Conservation (phyloP, 208 protist genomes). For the Vickermania ingenoplastis region DNA sequence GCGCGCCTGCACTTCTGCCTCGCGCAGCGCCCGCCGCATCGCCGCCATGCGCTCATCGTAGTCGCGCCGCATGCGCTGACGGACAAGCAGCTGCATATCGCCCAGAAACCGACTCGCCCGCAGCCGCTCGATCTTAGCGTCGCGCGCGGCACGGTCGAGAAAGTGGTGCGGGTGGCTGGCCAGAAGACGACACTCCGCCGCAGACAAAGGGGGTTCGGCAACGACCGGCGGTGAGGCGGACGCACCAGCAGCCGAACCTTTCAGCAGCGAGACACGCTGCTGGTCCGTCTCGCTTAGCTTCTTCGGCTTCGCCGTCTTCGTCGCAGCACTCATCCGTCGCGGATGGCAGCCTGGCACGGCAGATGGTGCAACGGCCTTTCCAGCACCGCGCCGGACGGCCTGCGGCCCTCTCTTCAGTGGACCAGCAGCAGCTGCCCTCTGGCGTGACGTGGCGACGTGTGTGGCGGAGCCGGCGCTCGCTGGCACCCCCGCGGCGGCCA, state of each 20-base stretch:
- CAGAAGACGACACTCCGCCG: slow-evolving; percentile 33
- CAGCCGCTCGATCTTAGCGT: slow-evolving; percentile 76
- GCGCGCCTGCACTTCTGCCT: slow-evolving; percentile 14
- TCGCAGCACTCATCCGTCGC: not conserved
- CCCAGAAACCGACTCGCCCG: slow-evolving; percentile 57
- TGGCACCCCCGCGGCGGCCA: not conserved
- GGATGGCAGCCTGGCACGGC: not conserved
- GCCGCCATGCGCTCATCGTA: slow-evolving; percentile 37
- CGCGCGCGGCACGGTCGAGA: slow-evolving; percentile 40
- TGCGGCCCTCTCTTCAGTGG: too few relatives aligned
- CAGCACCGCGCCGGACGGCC: not conserved
- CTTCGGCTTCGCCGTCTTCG: not conserved
- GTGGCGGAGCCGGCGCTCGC: not conserved
- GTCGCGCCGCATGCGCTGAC: slow-evolving; percentile 49
- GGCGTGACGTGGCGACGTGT: not conserved
- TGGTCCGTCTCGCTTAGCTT: not conserved
- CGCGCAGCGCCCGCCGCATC: slow-evolving; percentile 38
- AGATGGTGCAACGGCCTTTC: too few relatives aligned
- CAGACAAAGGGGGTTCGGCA: slow-evolving; percentile 36
- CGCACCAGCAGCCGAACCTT: not conserved
- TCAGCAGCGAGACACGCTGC: not conserved
- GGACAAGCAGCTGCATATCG: slow-evolving; percentile 51
- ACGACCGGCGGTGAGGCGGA: not conserved
- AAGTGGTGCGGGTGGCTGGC: slow-evolving; percentile 37
- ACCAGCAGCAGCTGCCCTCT: too few relatives aligned